These are phyloP conservation scores for Vicia villosa DNA, from an alignment of 306 rosid species.

Conservation along the genomic window DNA sequence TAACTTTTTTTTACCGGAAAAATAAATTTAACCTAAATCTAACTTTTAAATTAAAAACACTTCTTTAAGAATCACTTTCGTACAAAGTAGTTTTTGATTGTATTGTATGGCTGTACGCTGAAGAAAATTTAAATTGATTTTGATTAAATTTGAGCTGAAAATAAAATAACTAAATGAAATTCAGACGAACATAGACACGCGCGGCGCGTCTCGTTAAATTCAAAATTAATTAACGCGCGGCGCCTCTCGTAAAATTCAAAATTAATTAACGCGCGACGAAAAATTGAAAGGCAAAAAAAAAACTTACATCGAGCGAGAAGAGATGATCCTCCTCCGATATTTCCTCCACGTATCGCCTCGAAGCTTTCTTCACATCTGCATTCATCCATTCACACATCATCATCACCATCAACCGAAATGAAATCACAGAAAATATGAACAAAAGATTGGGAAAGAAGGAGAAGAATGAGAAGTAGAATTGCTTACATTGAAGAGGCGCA, in stretches of 20 bases:
- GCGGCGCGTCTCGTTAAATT: neutral
- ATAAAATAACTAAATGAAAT: neutral
- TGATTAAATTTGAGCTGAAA: neutral
- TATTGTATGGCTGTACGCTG: neutral
- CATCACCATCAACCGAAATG: neutral
- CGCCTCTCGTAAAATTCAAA: too few relatives aligned
- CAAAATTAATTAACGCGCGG: neutral
- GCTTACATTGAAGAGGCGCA: constrained; percentile 85
- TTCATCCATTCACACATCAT: neutral
- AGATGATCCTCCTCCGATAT: constrained; percentile 66
- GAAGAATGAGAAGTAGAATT: neutral
- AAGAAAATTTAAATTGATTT: neutral
- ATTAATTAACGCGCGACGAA: neutral
- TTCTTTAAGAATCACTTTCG: neutral
- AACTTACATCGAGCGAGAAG: constrained; percentile 78
- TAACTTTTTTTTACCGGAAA: too few relatives aligned
- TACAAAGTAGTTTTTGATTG: neutral
- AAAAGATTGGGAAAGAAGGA: constrained; percentile 9
- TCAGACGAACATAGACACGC: neutral
- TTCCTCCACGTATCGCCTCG: constrained; percentile 64
- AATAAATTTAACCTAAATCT: neutral
- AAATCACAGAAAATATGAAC: neutral
- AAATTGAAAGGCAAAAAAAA: constrained; percentile 4
- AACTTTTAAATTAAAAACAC: neutral
- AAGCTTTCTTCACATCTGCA: constrained; percentile 75